Evolutionary conservation across 805 yeast genomes (phyloP).

Genomic region (Groenewaldozyma tartarivorans): DNA sequence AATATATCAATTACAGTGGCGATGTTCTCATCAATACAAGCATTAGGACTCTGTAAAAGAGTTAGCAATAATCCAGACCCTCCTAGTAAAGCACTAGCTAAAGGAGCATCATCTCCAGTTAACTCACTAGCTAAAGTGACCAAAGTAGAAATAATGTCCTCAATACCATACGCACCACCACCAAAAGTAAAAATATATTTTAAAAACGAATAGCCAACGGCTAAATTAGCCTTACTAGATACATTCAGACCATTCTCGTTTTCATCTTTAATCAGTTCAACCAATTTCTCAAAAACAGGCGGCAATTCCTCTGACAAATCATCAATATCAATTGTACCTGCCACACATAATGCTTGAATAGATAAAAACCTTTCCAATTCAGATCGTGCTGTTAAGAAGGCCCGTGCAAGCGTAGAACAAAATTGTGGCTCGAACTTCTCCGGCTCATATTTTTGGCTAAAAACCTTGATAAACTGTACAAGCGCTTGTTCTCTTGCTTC

Average conservation of each 20-base stretch:
- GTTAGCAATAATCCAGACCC: slow-evolving; percentile 20
- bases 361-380: slow-evolving; percentile 23
- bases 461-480: slow-evolving; percentile 17
- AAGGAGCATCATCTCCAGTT: slow-evolving; percentile 17
- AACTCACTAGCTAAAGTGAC: slow-evolving; percentile 21
- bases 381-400: slow-evolving; percentile 20
- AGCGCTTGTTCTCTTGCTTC: slow-evolving; percentile 27
- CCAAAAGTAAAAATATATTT: slow-evolving; percentile 24
- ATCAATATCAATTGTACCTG: slow-evolving; percentile 21
- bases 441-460: slow-evolving; percentile 27
- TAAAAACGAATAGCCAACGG: slow-evolving; percentile 22
- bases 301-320: slow-evolving; percentile 10
- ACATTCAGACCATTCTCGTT: slow-evolving; percentile 9
- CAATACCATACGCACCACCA: slow-evolving; percentile 28
- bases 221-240: slow-evolving; percentile 16
- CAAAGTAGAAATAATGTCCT: slow-evolving; percentile 17
- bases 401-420: slow-evolving; percentile 14
- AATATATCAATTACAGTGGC: slow-evolving; percentile 35
- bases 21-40: slow-evolving; percentile 32
- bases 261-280: slow-evolving; percentile 6
- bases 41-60: slow-evolving; percentile 31
- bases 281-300: slow-evolving; percentile 7
- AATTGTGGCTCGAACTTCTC: slow-evolving; percentile 15
- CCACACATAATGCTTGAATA: slow-evolving; percentile 21
- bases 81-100: slow-evolving; percentile 23